Conservation (phyloP, 306 rosid genomes). For the Lablab purpureus region DNA sequence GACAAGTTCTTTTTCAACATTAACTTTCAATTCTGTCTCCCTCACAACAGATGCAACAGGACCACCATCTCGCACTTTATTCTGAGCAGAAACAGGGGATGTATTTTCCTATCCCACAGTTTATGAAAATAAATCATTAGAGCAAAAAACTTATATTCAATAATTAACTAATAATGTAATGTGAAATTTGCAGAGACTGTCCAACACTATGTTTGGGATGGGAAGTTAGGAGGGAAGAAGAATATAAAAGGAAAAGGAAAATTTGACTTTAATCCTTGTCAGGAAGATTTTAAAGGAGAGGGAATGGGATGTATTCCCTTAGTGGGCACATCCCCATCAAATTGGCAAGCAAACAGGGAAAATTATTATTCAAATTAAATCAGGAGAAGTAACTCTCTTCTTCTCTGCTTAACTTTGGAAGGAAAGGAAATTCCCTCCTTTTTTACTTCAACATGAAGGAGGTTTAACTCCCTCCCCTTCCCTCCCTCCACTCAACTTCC, state of each 20-base stretch:
- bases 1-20: conserved; percentile 94
- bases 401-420: conserved; percentile 2
- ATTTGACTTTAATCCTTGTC: not conserved
- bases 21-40: conserved; percentile 80
- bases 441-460: conserved; percentile 23
- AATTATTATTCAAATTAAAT: conserved; percentile 33
- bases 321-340: conserved; percentile 22
- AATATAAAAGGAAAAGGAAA: not conserved
- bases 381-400: not conserved
- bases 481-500: conserved; percentile 26
- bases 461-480: not conserved
- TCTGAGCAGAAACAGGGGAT: conserved; percentile 62
- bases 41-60: conserved; percentile 69
- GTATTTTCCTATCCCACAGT: conserved; percentile 74
- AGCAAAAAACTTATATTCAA: not conserved
- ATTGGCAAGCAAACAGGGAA: conserved; percentile 2
- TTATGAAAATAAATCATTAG: conserved; percentile 21
- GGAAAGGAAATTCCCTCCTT: conserved; percentile 21
- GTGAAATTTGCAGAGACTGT: conserved; percentile 18
- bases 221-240: not conserved
- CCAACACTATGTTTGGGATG: not conserved
- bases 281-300: conserved; percentile 19
- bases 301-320: conserved; percentile 15
- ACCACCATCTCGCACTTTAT: conserved; percentile 67
- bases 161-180: conserved; percentile 28